These are phyloP conservation scores for Amoebophrya sp. DNA, from an alignment of 169 alveolate species.

Conservation along the genomic window DNA sequence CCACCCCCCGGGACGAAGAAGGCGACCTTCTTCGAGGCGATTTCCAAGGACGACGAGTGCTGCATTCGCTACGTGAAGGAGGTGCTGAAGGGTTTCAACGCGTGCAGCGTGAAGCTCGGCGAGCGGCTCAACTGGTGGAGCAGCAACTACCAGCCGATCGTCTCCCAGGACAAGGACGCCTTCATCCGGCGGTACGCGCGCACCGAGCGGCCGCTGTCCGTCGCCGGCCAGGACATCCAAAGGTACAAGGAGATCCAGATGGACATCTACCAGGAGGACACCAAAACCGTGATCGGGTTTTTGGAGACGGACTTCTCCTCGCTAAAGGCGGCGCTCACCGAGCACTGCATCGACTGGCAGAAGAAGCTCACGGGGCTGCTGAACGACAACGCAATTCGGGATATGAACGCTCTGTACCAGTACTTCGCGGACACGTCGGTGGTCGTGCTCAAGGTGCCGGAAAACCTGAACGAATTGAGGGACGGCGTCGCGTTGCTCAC, in stretches of 20 bases:
- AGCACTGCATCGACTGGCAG: slow-evolving; percentile 43
- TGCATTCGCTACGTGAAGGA: slow-evolving; percentile 32
- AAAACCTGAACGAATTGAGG: background rate
- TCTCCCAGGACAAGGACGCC: slow-evolving; percentile 35
- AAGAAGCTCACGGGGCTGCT: slow-evolving; percentile 37
- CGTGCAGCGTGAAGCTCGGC: slow-evolving; percentile 31
- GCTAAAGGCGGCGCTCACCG: slow-evolving; percentile 35
- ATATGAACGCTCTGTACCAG: slow-evolving; percentile 17
- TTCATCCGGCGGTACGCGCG: slow-evolving; percentile 33
- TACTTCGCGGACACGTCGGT: background rate
- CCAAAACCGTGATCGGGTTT: slow-evolving; percentile 35
- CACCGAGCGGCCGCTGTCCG: slow-evolving; percentile 37
- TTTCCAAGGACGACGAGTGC: slow-evolving; percentile 28
- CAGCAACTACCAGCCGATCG: slow-evolving; percentile 42
- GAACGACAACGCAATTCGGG: slow-evolving; percentile 34
- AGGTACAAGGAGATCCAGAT: slow-evolving; percentile 37
- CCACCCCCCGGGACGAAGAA: slow-evolving; percentile 14
- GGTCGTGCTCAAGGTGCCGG: background rate
- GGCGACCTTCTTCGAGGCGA: slow-evolving; percentile 17
- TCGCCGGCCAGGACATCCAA: slow-evolving; percentile 38
- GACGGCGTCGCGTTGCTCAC: background rate
- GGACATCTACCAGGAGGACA: slow-evolving; percentile 45
- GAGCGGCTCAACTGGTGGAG: slow-evolving; percentile 45
- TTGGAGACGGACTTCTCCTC: slow-evolving; percentile 41
- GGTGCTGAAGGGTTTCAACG: slow-evolving; percentile 31